Conservation (phyloP, 2,329 filamentous ascomycete genomes). For the Trichoderma guizhouense region DNA sequence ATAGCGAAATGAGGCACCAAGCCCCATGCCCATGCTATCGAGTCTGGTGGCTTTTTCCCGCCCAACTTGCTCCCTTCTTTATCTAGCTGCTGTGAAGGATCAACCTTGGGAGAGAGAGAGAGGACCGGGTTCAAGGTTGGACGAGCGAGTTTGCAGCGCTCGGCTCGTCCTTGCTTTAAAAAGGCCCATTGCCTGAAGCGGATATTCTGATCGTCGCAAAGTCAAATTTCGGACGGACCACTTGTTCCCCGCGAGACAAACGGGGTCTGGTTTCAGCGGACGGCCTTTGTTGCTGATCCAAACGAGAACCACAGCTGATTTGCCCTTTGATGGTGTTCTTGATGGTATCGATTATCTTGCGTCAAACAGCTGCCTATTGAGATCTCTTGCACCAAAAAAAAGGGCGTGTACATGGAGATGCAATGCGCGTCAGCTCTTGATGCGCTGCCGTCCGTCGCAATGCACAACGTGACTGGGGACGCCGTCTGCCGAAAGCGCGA, state of each 20-base stretch:
- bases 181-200: background rate
- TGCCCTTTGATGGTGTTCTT: background rate
- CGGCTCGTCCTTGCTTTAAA: background rate
- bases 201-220: slow-evolving; percentile 4
- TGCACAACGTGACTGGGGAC: background rate
- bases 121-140: background rate
- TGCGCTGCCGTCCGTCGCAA: background rate
- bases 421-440: background rate
- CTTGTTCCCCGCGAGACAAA: background rate
- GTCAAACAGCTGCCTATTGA: background rate
- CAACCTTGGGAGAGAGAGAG: background rate
- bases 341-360: background rate
- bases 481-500: background rate
- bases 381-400: background rate
- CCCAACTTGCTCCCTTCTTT: background rate
- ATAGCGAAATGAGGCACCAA: background rate
- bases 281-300: background rate
- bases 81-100: background rate
- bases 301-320: background rate
- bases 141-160: background rate
- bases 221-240: background rate
- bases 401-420: background rate
- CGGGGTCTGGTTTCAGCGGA: background rate
- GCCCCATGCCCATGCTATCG: background rate
- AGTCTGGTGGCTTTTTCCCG: background rate